A percentile compares a stretch with the other conserved stretches of the same genome.
Evolutionary conservation across 2,329 filamentous ascomycete genomes (phyloP).

Genomic region (Septoria petroselini): DNA sequence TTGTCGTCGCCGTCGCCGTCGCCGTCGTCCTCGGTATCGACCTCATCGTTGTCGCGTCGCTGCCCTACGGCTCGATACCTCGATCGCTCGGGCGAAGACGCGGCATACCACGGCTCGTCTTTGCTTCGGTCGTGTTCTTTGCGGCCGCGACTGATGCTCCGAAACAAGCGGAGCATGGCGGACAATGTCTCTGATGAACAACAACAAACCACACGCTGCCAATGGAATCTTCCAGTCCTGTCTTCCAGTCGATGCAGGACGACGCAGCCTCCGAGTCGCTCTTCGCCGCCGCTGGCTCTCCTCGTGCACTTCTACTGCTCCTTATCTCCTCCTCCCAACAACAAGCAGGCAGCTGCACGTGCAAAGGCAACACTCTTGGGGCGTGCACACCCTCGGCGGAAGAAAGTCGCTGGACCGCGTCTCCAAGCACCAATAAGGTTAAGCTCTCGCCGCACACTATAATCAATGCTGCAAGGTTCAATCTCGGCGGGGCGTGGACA

Average conservation of each 20-base stretch:
- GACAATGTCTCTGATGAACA: constrained; percentile 8
- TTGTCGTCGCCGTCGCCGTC: constrained; percentile 18
- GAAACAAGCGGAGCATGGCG: constrained; percentile 28
- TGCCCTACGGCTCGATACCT: constrained; percentile 29
- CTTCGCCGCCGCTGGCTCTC: constrained; percentile 4
- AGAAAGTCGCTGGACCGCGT: background rate
- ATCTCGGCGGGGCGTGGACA: constrained; percentile 2
- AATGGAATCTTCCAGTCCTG: no score
- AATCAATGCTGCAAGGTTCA: no score
- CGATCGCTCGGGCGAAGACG: constrained; percentile 29
- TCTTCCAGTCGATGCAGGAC: background rate
- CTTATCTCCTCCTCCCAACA: constrained; percentile 10
- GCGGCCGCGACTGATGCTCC: constrained; percentile 29
- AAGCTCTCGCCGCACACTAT: constrained; percentile 6
- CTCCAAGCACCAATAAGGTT: constrained; percentile 5
- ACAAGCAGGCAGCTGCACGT: constrained; percentile 9
- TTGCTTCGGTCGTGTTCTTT: constrained; percentile 16
- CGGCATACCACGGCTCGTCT: constrained; percentile 20
- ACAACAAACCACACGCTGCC: constrained; percentile 8
- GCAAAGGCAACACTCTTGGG: constrained; percentile 10
- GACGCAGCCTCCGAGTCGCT: background rate
- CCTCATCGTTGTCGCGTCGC: constrained; percentile 22
- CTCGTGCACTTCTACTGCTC: constrained; percentile 2
- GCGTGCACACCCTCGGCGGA: constrained; percentile 12
- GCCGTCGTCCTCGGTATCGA: constrained; percentile 12